A percentile compares a stretch with the other conserved stretches of the same genome.
These are phyloP conservation scores for Pyricularia grisea DNA, from an alignment of 2,329 filamentous ascomycete genomes.

Conservation along the genomic window DNA sequence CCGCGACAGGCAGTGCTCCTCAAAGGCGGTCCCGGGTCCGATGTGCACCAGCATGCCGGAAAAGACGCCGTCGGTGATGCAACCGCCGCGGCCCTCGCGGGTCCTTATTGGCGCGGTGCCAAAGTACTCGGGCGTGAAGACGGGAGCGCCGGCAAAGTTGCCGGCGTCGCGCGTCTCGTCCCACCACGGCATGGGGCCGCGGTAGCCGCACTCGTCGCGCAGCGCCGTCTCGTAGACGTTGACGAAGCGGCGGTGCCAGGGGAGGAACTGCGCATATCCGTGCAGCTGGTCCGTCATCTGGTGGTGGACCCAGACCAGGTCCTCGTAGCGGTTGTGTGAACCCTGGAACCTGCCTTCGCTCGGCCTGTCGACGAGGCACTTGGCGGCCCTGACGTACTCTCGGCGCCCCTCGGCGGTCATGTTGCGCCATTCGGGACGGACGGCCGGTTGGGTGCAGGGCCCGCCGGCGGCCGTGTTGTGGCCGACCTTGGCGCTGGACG, in stretches of 20 bases:
- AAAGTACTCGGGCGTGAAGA: conserved; percentile 21
- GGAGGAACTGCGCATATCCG: conserved; percentile 21
- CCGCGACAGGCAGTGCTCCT: conserved; percentile 22
- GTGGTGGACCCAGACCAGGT: conserved; percentile 8
- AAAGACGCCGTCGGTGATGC: conserved; percentile 21
- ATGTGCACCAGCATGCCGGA: conserved; percentile 18
- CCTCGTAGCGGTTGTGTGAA: conserved; percentile 5
- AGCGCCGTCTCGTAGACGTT: conserved; percentile 25
- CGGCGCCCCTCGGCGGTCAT: background rate
- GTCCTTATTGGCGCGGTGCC: conserved; percentile 18
- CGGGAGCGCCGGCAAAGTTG: conserved; percentile 18
- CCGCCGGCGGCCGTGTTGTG: background rate
- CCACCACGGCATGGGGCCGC: conserved; percentile 27
- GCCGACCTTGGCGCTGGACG: background rate
- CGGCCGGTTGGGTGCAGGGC: background rate
- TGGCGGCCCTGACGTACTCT: conserved; percentile 5
- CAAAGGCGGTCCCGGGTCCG: conserved; percentile 17
- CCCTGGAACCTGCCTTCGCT: conserved; percentile 1
- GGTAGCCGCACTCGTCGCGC: conserved; percentile 26
- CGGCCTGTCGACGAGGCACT: conserved; percentile 4
- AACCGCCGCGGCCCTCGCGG: conserved; percentile 19
- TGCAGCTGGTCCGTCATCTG: conserved; percentile 12
- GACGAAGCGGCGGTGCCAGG: conserved; percentile 29
- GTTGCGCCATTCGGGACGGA: conserved; percentile 7
- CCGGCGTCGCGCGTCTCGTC: conserved; percentile 26